phyloP scores from a whole-genome alignment of 208 protist species.

The Crithidia expoeki region DNA sequence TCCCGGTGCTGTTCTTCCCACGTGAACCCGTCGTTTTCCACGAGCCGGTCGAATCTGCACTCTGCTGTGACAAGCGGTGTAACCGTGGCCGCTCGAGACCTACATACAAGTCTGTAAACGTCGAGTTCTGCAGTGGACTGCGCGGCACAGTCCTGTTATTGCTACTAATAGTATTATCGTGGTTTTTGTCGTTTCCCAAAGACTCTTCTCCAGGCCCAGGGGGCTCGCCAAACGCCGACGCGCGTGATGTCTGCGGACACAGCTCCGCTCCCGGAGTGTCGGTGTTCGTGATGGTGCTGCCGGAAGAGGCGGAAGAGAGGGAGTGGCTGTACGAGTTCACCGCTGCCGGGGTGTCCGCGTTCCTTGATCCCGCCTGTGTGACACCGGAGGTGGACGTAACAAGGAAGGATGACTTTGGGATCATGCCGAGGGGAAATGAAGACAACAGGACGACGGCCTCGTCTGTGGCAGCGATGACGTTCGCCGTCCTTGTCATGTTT shows the following conservation, averaged over 20 bases:
- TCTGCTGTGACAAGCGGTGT: constrained; percentile 9
- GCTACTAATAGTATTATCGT: background rate
- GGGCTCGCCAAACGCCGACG: background rate
- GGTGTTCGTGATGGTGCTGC: background rate
- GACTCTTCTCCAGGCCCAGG: too few relatives aligned
- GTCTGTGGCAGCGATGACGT: background rate
- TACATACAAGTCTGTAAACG: constrained; percentile 32
- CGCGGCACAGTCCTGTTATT: background rate
- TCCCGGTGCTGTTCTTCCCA: background rate
- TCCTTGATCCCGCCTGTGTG: background rate
- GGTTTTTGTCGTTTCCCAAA: too few relatives aligned
- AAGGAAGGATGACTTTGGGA: constrained; percentile 16
- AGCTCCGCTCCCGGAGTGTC: background rate
- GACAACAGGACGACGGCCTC: background rate
- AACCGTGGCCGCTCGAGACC: constrained; percentile 24
- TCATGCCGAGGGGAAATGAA: background rate
- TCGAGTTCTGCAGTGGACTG: background rate
- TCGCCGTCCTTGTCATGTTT: background rate
- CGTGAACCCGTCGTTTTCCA: background rate
- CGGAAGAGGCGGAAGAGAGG: constrained; percentile 16
- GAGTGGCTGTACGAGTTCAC: constrained; percentile 9
- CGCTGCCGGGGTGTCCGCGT: background rate
- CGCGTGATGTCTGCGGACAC: constrained; percentile 6
- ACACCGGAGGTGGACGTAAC: constrained; percentile 6
- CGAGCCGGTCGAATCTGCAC: constrained; percentile 1